Conservation (phyloP, 2,329 filamentous ascomycete species). For the Exophiala bonariae region DNA sequence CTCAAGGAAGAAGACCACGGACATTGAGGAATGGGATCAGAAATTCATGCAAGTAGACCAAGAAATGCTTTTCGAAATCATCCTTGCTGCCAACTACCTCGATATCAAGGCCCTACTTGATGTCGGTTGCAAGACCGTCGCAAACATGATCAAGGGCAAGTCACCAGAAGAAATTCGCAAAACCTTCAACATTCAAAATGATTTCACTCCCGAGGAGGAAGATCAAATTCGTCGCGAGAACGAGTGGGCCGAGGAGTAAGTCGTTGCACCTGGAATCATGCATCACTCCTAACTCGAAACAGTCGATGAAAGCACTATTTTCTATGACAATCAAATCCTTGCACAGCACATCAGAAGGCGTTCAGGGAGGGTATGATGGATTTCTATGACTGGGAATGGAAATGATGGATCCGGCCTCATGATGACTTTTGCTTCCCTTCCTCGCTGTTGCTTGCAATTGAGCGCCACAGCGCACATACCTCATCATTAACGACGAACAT, state of each 20-base stretch:
- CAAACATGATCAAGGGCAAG: constrained; percentile 99
- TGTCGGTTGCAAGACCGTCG: constrained; percentile 98
- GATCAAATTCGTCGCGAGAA: constrained; percentile 94
- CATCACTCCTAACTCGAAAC: neutral
- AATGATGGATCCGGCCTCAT: no score
- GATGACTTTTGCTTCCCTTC: no score
- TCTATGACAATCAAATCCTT: neutral
- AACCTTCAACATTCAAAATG: constrained; percentile 99
- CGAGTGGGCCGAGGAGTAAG: constrained; percentile 82
- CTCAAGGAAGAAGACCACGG: constrained; percentile 95
- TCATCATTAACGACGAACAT: no score
- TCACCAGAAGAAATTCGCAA: constrained; percentile 98
- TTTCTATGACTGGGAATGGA: no score
- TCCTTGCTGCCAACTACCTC: constrained; percentile 95
- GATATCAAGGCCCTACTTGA: constrained; percentile 98
- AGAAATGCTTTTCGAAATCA: constrained; percentile 99
- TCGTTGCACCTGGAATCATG: neutral
- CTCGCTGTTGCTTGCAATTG: no score
- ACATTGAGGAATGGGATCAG: constrained; percentile 99
- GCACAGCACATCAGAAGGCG: neutral
- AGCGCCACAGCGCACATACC: no score
- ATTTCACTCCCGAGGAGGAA: constrained; percentile 98
- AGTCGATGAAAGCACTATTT: neutral
- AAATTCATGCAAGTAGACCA: constrained; percentile 99
- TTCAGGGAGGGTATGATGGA: neutral